phyloP scores from a whole-genome alignment of 73 alveolate species.

The Tetrahymena thermophila region DNA sequence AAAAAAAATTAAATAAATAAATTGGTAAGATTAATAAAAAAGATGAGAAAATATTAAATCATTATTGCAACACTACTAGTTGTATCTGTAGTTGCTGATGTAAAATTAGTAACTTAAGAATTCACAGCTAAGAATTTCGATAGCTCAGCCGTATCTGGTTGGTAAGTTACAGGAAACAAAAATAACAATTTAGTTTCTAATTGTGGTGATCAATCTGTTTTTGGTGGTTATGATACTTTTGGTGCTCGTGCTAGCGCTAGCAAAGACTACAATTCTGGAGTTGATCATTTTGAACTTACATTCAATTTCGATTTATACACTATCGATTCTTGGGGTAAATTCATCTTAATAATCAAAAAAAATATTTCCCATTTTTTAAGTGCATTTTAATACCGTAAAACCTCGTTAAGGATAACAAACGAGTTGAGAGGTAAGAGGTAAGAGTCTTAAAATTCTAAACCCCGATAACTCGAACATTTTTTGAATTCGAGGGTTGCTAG shows the following conservation, averaged over 20 bases:
- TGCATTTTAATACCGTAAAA: neutral
- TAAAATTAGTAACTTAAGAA: neutral
- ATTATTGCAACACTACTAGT: neutral
- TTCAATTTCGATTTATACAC: neutral
- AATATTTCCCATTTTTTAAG: neutral
- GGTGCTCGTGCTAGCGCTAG: neutral
- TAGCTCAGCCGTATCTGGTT: neutral
- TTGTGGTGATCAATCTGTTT: neutral
- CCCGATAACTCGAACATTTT: no score
- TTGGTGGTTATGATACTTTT: neutral
- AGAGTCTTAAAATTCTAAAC: no score
- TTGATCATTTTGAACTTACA: neutral
- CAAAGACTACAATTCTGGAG: neutral
- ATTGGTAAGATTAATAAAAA: neutral
- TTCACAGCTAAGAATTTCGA: neutral
- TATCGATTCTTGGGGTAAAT: neutral
- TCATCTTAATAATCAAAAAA: neutral
- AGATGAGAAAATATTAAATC: neutral
- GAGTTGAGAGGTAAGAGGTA: no score
- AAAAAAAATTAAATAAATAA: neutral
- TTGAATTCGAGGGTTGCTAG: no score
- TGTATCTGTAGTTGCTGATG: neutral
- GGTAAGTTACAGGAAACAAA: neutral
- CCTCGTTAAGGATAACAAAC: no score
- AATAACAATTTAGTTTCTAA: neutral